Evolutionary conservation across 495 filamentous ascomycete genomes (phyloP).

Genomic region (Annulohypoxylon nitens): DNA sequence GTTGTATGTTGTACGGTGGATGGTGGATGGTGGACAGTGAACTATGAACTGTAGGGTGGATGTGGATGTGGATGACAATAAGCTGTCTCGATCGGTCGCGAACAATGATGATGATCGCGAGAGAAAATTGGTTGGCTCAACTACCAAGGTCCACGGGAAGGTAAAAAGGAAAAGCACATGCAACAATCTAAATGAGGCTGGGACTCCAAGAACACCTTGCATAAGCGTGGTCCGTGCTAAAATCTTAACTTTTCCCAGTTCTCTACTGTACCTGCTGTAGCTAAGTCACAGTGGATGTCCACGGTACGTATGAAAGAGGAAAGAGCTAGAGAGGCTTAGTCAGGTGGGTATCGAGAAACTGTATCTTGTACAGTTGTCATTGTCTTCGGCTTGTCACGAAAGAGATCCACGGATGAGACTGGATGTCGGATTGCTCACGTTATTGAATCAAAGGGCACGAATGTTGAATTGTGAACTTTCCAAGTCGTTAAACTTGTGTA

Average conservation of each 20-base stretch:
- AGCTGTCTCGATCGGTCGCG: constrained; percentile 35
- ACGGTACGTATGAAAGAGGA: neutral
- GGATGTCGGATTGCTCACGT: neutral
- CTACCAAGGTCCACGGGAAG: neutral
- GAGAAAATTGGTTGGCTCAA: constrained; percentile 33
- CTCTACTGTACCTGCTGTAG: no score
- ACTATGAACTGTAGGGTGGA: no score
- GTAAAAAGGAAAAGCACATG: constrained; percentile 40
- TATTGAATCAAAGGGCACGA: neutral
- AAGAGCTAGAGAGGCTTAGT: constrained; percentile 2
- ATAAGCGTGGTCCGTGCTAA: constrained; percentile 15
- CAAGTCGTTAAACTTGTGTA: neutral
- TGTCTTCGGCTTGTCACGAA: constrained; percentile 10
- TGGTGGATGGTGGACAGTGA: no score
- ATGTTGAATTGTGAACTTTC: neutral
- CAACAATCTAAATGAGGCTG: constrained; percentile 43
- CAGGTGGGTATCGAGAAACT: neutral
- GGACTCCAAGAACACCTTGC: constrained; percentile 26
- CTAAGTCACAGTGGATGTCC: neutral
- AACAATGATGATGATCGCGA: constrained; percentile 46
- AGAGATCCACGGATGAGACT: neutral
- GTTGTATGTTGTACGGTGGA: no score
- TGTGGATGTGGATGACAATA: constrained; percentile 34
- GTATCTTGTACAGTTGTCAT: neutral
- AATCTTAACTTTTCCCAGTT: neutral